Evolutionary conservation across 2,329 filamentous ascomycete species (phyloP).

Genomic region (Blastomyces parvus): DNA sequence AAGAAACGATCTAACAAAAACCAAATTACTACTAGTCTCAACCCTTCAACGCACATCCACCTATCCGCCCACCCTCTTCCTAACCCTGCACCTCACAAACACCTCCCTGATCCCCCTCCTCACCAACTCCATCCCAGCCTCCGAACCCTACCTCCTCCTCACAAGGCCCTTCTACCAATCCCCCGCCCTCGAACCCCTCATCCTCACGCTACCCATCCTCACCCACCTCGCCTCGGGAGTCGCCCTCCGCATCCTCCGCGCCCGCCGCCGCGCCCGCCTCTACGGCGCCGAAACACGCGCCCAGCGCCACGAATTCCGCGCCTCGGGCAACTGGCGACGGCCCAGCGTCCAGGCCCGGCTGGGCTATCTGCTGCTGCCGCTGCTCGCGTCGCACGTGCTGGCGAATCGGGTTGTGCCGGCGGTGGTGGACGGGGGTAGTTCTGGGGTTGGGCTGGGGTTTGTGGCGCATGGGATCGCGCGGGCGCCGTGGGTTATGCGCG

Average conservation of each 20-base stretch:
- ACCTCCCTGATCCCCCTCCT: conserved; percentile 70
- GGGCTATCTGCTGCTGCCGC: conserved; percentile 59
- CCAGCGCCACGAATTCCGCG: conserved; percentile 33
- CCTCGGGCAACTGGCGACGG: conserved; percentile 53
- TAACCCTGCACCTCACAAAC: conserved; percentile 67
- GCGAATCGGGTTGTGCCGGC: conserved; percentile 69
- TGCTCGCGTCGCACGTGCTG: conserved; percentile 62
- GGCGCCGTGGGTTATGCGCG: conserved; percentile 56
- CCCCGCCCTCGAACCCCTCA: conserved; percentile 63
- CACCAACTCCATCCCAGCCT: conserved; percentile 61
- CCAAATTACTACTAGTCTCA: conserved; percentile 51
- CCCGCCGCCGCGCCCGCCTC: conserved; percentile 58
- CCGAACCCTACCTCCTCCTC: conserved; percentile 80
- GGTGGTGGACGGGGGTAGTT: conserved; percentile 69
- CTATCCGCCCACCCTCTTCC: conserved; percentile 71
- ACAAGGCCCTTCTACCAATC: conserved; percentile 90
- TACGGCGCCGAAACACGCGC: conserved; percentile 61
- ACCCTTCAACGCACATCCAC: conserved; percentile 81
- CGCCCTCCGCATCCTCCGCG: conserved; percentile 63
- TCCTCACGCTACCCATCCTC: conserved; percentile 65
- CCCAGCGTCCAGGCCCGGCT: conserved; percentile 60
- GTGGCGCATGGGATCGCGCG: conserved; percentile 76
- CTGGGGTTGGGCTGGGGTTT: conserved; percentile 75
- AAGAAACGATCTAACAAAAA: not conserved
- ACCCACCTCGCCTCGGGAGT: conserved; percentile 71